Percentiles rank a stretch among this genome's conserved stretches.
Conservation (phyloP, 1,284 basidiomycete species). For the Stygiomarasmius scandens region DNA sequence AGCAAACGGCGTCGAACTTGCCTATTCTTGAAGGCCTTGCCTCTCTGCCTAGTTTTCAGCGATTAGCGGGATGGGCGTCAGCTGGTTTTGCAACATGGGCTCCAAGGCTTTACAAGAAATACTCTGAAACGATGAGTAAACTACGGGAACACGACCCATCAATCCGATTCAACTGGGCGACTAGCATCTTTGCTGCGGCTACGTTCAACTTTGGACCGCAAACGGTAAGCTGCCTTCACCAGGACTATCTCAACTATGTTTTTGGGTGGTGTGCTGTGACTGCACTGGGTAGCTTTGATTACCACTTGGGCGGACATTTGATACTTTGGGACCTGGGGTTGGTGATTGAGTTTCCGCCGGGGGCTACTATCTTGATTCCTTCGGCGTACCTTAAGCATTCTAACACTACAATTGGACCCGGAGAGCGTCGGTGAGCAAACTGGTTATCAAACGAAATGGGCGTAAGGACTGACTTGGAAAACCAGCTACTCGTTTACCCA, state of each 20-base stretch:
- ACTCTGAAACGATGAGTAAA: neutral
- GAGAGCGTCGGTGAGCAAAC: neutral
- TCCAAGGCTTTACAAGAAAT: neutral
- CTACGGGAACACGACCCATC: neutral
- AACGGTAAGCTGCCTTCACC: neutral
- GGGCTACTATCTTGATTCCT: constrained; percentile 27
- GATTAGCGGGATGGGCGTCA: neutral
- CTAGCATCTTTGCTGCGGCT: neutral
- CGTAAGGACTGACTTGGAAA: too few relatives aligned
- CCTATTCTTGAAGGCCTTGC: neutral
- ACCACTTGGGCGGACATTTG: neutral
- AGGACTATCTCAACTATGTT: neutral
- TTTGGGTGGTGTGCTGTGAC: constrained; percentile 7
- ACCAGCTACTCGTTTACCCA: neutral
- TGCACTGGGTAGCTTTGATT: constrained; percentile 1
- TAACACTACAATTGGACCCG: neutral
- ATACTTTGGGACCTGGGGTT: constrained; percentile 1
- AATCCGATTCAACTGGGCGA: neutral
- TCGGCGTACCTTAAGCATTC: constrained; percentile 22
- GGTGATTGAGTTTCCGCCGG: constrained; percentile 10
- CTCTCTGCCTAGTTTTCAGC: neutral
- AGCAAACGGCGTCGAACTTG: neutral
- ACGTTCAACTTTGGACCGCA: constrained; percentile 5
- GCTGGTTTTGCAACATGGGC: neutral
- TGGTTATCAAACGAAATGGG: too few relatives aligned